These are phyloP conservation scores for Saccharum spontaneum DNA, from an alignment of 176 grass and related monocot species.

Conservation along the genomic window DNA sequence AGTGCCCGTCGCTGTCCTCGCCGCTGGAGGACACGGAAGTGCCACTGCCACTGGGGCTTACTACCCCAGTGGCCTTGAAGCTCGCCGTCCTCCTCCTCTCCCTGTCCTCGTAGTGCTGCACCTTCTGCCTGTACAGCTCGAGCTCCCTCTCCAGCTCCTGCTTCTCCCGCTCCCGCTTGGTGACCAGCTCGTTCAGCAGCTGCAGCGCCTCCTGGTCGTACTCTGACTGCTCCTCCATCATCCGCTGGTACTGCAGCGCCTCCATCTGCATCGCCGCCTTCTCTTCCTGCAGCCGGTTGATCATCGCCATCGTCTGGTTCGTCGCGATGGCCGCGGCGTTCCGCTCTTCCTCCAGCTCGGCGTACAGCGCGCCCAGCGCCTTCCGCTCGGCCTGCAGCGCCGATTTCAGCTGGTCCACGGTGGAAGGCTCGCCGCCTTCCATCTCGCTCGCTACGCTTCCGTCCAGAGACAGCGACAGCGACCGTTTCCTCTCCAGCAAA, in stretches of 20 bases:
- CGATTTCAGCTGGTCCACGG: slow-evolving; percentile 61
- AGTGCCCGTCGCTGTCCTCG: slow-evolving; percentile 56
- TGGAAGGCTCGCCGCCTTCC: slow-evolving; percentile 60
- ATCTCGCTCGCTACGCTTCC: slow-evolving; percentile 59
- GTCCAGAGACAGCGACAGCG: slow-evolving; percentile 67
- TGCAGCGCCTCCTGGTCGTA: slow-evolving; percentile 99
- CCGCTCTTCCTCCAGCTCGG: slow-evolving; percentile 95
- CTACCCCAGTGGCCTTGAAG: slow-evolving; percentile 38
- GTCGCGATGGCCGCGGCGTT: slow-evolving; percentile 79
- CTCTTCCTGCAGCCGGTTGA: slow-evolving; percentile 98
- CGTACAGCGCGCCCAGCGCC: slow-evolving; percentile 71
- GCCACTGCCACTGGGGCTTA: slow-evolving; percentile 34
- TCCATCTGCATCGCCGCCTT: slow-evolving; percentile 99
- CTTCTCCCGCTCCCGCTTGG: slow-evolving; percentile 96
- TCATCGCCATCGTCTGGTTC: slow-evolving; percentile 98
- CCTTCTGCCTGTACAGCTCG: slow-evolving; percentile 57
- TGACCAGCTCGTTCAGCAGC: slow-evolving; percentile 84
- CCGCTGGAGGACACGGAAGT: slow-evolving; percentile 64
- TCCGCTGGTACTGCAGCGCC: slow-evolving; percentile 93
- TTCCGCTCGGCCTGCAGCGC: slow-evolving; percentile 59
- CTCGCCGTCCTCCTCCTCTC: slow-evolving; percentile 40
- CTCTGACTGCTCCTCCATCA: slow-evolving; percentile 99
- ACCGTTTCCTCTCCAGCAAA: slow-evolving; percentile 63
- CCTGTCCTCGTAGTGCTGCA: slow-evolving; percentile 65
- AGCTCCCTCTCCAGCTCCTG: slow-evolving; percentile 87